Conservation (phyloP, 352 stramenopile genomes). For the Phytophthora podocarpi region DNA sequence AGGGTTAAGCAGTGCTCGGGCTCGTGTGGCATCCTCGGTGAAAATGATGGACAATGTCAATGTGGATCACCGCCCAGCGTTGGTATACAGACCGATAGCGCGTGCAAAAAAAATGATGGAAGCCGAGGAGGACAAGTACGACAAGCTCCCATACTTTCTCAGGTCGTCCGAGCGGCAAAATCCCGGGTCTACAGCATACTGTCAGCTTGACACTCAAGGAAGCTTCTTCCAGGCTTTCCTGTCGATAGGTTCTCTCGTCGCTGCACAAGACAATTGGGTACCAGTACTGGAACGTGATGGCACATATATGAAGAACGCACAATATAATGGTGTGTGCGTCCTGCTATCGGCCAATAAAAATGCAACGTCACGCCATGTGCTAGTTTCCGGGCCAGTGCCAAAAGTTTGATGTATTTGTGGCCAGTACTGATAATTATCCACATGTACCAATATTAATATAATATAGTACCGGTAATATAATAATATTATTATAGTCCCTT, state of each 20-base stretch:
- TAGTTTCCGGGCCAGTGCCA: too few species aligned
- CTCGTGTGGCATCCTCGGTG: background rate
- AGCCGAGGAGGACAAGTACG: background rate
- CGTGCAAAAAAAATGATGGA: background rate
- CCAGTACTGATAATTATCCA: too few species aligned
- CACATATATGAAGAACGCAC: constrained; percentile 5
- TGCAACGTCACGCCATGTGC: too few species aligned
- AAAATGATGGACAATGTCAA: background rate
- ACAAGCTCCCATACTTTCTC: constrained; percentile 1
- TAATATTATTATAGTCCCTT: too few species aligned
- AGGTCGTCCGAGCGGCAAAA: background rate
- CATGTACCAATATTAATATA: too few species aligned
- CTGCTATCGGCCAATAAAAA: too few species aligned
- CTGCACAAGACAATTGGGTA: background rate
- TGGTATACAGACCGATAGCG: constrained; percentile 1
- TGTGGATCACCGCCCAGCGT: background rate
- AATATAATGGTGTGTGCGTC: constrained; percentile 6
- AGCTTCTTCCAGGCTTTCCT: background rate
- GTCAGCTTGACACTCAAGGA: background rate
- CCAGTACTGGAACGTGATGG: constrained; percentile 1
- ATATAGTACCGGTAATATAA: too few species aligned
- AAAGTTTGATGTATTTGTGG: too few species aligned
- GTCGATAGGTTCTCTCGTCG: background rate
- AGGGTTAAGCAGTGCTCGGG: background rate
- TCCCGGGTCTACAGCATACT: background rate